These are phyloP conservation scores for Sphaerulina populicola DNA, from an alignment of 2,329 filamentous ascomycete species.

Conservation along the genomic window DNA sequence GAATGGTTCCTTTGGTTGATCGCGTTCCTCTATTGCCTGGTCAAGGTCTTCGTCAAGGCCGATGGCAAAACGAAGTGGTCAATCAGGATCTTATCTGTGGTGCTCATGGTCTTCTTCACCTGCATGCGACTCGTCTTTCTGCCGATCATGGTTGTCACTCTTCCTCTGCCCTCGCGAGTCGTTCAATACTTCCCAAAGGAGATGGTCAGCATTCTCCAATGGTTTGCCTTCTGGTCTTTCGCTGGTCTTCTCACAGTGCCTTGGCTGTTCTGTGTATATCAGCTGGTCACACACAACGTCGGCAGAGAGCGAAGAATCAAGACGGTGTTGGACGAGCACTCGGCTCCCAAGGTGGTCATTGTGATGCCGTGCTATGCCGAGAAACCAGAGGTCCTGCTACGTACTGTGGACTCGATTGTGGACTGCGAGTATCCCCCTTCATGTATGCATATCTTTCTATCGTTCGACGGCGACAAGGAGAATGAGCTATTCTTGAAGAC, in stretches of 20 bases:
- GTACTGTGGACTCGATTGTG: constrained; percentile 82
- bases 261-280: constrained; percentile 88
- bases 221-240: constrained; percentile 95
- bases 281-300: constrained; percentile 77
- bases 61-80: constrained; percentile 54
- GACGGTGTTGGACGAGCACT: constrained; percentile 70
- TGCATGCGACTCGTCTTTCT: constrained; percentile 77
- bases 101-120: constrained; percentile 68
- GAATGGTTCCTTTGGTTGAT: constrained; percentile 94
- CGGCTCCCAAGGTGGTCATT: constrained; percentile 86
- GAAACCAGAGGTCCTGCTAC: constrained; percentile 71
- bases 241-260: constrained; percentile 75
- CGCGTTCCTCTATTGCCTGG: constrained; percentile 85
- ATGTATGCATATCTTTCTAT: constrained; percentile 90
- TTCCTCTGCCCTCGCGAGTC: constrained; percentile 69
- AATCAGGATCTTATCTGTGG: constrained; percentile 65
- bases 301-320: constrained; percentile 76
- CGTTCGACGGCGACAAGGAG: constrained; percentile 83
- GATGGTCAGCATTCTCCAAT: constrained; percentile 69
- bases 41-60: constrained; percentile 82
- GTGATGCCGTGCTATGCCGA: constrained; percentile 98
- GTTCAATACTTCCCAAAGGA: constrained; percentile 60
- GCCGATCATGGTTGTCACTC: constrained; percentile 86
- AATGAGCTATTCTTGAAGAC: constrained; percentile 85
- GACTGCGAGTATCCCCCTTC: constrained; percentile 87